Base-by-base conservation (phyloP, 306 rosid species). In the Senna siamea region DNA sequence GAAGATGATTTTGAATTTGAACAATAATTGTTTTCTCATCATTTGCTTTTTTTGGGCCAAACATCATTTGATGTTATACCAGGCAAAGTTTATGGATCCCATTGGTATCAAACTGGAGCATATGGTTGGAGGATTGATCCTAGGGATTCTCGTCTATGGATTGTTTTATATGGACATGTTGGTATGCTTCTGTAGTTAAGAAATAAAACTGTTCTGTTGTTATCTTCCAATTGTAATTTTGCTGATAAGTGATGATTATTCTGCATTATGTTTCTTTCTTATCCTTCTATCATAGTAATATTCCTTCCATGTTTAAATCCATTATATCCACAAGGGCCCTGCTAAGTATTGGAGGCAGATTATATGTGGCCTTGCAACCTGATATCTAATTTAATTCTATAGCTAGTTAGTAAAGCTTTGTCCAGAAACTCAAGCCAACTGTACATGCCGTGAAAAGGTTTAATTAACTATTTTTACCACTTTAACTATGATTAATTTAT, bases 111-210 rank as follows among this genome's bases (percentile, higher is more conserved):
- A 79, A 40, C 63, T 28, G 76, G 85, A 28, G 78, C 52, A 65
- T 50, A 51, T 66, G 76, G 63, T 76, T 67, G 86, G 85, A 86
- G 86, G 70, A 38, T 59, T 46, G 58, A 81, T 78, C 78, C 63
- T 30, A 60, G 72, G 70, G 83, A 83, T 80, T 83, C 80, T 74
- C 78, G 62, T 56, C 68, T 84, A 9, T 88, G 90, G 92, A 70
- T 85, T 78, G 22, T 87, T 50, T 26, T 89, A 51, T 83, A 75
- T 63, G 94, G 84, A 52, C 78, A 78, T 79, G 74, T 85, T 69
- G 92, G 95, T 89, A 79, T 52, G 79, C 55, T 57, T 73, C 28
- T 44, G 43, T 69, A 53, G 57, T 40, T 34, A 65, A 37, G 8
- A 4, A 61, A 22, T 46, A 13, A 52, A 5, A 2, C 9, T 78